Evolutionary conservation across 1,284 basidiomycete genomes (phyloP), one percentile per base, ranked within the genome.

Genomic region (Pyrrhoderma lamaoense): DNA sequence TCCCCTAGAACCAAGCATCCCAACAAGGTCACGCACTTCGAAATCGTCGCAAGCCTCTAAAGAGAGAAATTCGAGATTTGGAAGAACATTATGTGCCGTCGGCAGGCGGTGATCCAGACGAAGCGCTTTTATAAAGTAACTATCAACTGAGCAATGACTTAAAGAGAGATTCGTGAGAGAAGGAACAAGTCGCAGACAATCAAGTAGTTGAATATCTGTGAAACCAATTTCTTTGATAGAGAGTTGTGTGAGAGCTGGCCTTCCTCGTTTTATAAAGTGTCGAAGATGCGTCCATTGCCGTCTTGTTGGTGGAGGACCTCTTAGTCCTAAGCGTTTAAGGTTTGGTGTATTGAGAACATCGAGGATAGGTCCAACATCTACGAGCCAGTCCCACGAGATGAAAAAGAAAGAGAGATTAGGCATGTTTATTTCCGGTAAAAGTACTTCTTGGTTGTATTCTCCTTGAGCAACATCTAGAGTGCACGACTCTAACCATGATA

Each of bases 341-440:
- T 45, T 47, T n/a, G 54, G 54, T 42, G 54, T 38, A 8, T 14
- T 9, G 2, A 56, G 37, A 16, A 52, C 25, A 25, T 56, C 54
- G 3, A 56, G 45, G 16, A 56, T 52, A 14, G 54, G 51, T 21
- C 54, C 54, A 9, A 56, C 54, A 27, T 56, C 54, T 16, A 56
- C 54, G 4, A 56, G 47, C 54, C 54, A 56, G 46, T 56, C 54
- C 54, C 54, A 56, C n/a, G 54, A 56, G 25, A 56, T 45, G 40
- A 56, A 56, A 7, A 56, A 35, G 42, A 56, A 56, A 9, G 54
- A 45, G 13, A 56, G 42, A 23, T 49, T 56, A 7, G 45, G 47
- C 54, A 53, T 56, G 16, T 13, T 14, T 5, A 56, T 45, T 42
- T 56, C 54, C 21, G 27, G 37, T 5, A 16, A 11, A 18, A 52